These are phyloP conservation scores for Quercus mongolica DNA, from an alignment of 306 rosid genomes.

Conservation along the genomic window DNA sequence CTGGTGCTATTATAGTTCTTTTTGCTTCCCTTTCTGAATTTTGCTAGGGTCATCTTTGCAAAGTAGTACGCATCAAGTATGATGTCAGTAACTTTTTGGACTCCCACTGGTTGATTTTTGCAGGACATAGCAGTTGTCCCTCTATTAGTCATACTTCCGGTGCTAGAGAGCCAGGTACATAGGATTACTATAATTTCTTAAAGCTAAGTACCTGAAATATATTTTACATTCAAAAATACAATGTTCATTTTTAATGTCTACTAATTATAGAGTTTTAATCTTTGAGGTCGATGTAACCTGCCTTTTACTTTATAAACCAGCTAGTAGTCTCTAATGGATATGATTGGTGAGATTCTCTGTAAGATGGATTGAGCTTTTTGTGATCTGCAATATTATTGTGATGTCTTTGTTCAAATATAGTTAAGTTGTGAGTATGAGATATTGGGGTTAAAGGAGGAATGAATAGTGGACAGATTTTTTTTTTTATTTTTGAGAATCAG, in stretches of 20 bases:
- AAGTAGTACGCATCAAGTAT: constrained; percentile 3
- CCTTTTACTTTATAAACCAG: not conserved
- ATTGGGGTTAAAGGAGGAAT: no score
- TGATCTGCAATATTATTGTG: not conserved
- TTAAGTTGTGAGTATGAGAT: no score
- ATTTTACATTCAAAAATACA: not conserved
- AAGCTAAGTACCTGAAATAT: not conserved
- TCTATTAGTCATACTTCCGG: constrained; percentile 93
- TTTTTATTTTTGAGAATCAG: no score
- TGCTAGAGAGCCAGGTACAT: constrained; percentile 94
- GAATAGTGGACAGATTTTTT: no score
- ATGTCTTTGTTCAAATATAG: not conserved
- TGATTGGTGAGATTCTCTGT: not conserved
- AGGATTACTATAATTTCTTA: constrained; percentile 3
- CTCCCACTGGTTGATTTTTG: constrained; percentile 40
- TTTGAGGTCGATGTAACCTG: not conserved
- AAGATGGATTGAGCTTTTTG: not conserved
- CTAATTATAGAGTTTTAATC: not conserved
- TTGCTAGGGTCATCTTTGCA: constrained; percentile 20
- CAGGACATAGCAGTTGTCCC: constrained; percentile 99
- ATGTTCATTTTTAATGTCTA: not conserved
- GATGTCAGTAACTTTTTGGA: constrained; percentile 25
- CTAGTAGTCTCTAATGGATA: not conserved
- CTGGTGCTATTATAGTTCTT: constrained; percentile 9
- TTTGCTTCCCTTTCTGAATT: constrained; percentile 28